Percentiles rank a stretch among this genome's conserved stretches.
These are phyloP conservation scores for Brassica hybrid DNA, from an alignment of 441 rosid genomes.

Conservation along the genomic window DNA sequence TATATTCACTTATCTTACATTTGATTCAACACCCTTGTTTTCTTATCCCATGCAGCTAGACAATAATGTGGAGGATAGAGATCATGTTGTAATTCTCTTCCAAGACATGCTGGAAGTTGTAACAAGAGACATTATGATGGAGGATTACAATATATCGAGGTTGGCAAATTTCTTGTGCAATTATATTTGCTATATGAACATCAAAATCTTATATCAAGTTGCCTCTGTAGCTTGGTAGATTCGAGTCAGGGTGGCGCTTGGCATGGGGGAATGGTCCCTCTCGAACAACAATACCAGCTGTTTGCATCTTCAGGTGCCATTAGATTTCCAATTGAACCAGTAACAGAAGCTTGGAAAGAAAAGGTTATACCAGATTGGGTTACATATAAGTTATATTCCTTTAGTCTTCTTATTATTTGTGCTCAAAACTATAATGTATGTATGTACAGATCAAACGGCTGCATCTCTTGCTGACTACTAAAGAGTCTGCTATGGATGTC, in stretches of 20 bases:
- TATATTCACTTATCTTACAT: background rate
- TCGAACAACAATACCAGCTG: slow-evolving; percentile 72
- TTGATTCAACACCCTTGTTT: slow-evolving; percentile 16
- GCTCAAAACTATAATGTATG: slow-evolving; percentile 2
- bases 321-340: slow-evolving; percentile 73
- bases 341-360: slow-evolving; percentile 96
- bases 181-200: slow-evolving; percentile 12
- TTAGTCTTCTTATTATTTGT: background rate
- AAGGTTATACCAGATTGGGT: slow-evolving; percentile 56
- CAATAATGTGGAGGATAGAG: slow-evolving; percentile 80
- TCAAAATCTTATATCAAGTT: slow-evolving; percentile 29
- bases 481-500: slow-evolving; percentile 99
- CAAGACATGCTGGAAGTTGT: slow-evolving; percentile 99
- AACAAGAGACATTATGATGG: slow-evolving; percentile 89
- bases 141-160: slow-evolving; percentile 70
- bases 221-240: slow-evolving; percentile 66
- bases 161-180: slow-evolving; percentile 41
- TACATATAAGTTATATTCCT: slow-evolving; percentile 6
- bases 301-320: slow-evolving; percentile 97
- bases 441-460: slow-evolving; percentile 84
- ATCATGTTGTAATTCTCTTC: slow-evolving; percentile 91
- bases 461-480: slow-evolving; percentile 86
- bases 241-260: slow-evolving; percentile 75
- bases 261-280: slow-evolving; percentile 68
- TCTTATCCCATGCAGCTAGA: slow-evolving; percentile 56